Conservation (phyloP, 2,329 filamentous ascomycete genomes). For the Nothopassalora personata region DNA sequence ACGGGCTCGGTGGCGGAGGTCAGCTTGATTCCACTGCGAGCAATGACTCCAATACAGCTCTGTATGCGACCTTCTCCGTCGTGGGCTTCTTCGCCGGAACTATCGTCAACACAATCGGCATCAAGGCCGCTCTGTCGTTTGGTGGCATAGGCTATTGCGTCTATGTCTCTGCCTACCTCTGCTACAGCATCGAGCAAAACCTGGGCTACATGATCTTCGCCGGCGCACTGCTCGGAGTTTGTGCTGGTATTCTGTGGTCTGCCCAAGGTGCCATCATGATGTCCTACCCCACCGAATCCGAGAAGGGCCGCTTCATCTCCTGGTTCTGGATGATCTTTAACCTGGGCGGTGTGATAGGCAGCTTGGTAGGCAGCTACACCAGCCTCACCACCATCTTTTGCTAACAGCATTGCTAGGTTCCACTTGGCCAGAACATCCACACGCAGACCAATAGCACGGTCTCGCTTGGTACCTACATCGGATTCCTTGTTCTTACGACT, state of each 20-base stretch:
- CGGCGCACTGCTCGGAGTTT: constrained; percentile 69
- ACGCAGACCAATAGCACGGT: constrained; percentile 49
- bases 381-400: neutral
- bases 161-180: constrained; percentile 66
- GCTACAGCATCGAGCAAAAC: constrained; percentile 63
- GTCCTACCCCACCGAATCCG: constrained; percentile 73
- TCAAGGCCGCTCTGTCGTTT: constrained; percentile 62
- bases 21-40: constrained; percentile 45
- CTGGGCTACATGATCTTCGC: constrained; percentile 70
- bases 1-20: constrained; percentile 48
- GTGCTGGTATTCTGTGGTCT: constrained; percentile 75
- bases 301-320: constrained; percentile 84
- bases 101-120: constrained; percentile 69
- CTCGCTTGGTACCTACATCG: constrained; percentile 77
- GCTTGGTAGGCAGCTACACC: constrained; percentile 46
- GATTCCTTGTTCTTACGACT: constrained; percentile 78
- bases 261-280: constrained; percentile 85
- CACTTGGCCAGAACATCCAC: constrained; percentile 67
- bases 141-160: constrained; percentile 73
- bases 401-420: constrained; percentile 46
- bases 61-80: constrained; percentile 67
- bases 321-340: constrained; percentile 97
- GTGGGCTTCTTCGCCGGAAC: constrained; percentile 63
- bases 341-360: constrained; percentile 80
- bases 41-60: constrained; percentile 63